Conservation (phyloP, 768 basidiomycete species). For the Tremella fuciformis region DNA sequence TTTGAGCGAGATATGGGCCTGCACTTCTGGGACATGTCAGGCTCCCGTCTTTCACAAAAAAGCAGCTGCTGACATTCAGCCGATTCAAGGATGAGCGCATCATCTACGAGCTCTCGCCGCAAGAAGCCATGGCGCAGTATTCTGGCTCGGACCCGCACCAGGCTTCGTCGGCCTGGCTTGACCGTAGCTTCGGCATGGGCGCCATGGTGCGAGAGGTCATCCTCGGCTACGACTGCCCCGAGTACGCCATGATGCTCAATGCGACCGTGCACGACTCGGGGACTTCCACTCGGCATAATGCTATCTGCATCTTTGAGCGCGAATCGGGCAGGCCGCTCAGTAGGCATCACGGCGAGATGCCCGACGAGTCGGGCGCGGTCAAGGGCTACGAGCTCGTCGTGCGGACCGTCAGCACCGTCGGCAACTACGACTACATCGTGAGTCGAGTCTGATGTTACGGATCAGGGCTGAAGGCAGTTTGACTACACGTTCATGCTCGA, state of each 20-base stretch:
- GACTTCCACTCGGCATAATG: conserved; percentile 56
- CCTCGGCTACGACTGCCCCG: conserved; percentile 67
- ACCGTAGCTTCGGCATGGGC: conserved; percentile 66
- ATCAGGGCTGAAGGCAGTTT: conserved; percentile 51
- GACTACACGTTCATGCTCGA: conserved; percentile 68
- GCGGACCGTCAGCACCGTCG: conserved; percentile 62
- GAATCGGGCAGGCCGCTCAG: conserved; percentile 62
- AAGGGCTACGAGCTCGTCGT: conserved; percentile 63
- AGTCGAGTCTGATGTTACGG: neutral
- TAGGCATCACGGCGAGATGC: conserved; percentile 56
- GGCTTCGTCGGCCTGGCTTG: conserved; percentile 63
- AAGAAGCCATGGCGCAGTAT: conserved; percentile 58
- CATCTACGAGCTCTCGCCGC: conserved; percentile 64
- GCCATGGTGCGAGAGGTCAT: conserved; percentile 61
- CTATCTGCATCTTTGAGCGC: conserved; percentile 66
- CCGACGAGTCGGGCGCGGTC: conserved; percentile 29
- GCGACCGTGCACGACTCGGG: conserved; percentile 61
- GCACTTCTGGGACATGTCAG: conserved; percentile 29
- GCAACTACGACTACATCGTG: conserved; percentile 58
- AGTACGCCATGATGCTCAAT: conserved; percentile 62
- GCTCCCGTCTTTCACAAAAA: conserved; percentile 57
- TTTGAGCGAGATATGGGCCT: conserved; percentile 66
- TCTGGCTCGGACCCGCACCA: conserved; percentile 65
- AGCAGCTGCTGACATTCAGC: conserved; percentile 36
- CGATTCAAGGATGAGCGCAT: conserved; percentile 62